These are phyloP conservation scores for Ilyonectria sp. DNA, from an alignment of 2,329 filamentous ascomycete genomes.

Conservation along the genomic window DNA sequence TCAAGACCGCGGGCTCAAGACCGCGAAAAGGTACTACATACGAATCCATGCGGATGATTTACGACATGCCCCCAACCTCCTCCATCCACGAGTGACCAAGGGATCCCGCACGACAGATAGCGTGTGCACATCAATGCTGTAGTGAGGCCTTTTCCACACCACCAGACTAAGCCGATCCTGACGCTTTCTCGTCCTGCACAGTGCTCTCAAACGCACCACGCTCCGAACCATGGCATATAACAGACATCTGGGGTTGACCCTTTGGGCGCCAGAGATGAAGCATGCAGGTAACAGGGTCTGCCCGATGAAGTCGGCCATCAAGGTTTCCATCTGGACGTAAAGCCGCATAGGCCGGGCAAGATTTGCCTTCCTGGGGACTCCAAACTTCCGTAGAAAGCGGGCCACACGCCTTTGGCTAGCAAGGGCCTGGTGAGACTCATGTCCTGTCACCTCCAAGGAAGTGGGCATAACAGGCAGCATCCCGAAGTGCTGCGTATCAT, in stretches of 20 bases:
- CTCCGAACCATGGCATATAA: not conserved
- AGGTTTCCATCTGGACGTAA: not conserved
- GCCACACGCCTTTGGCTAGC: not conserved
- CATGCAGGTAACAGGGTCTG: not conserved
- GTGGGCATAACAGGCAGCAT: slow-evolving; percentile 1
- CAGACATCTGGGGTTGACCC: not conserved
- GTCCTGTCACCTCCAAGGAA: not conserved
- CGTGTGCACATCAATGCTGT: slow-evolving; percentile 13
- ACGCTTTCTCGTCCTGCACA: not conserved
- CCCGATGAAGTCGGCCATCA: not conserved
- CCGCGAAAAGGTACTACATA: slow-evolving; percentile 52
- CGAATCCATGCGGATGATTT: slow-evolving; percentile 56
- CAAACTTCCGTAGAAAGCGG: not conserved
- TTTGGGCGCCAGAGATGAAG: not conserved
- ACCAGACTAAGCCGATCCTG: not conserved
- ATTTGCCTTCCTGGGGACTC: slow-evolving; percentile 3
- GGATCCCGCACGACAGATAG: slow-evolving; percentile 9
- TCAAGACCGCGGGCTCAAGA: slow-evolving; percentile 17
- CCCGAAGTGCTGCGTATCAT: slow-evolving; percentile 1
- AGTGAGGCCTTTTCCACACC: slow-evolving; percentile 7
- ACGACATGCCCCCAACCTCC: slow-evolving; percentile 45
- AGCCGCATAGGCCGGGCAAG: not conserved
- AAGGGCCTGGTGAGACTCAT: not conserved
- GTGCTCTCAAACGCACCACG: not conserved
- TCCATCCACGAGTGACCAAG: slow-evolving; percentile 27